A percentile compares a stretch with the other conserved stretches of the same genome.
Conservation (phyloP, 345 rosid species). For the Citrus medica region DNA sequence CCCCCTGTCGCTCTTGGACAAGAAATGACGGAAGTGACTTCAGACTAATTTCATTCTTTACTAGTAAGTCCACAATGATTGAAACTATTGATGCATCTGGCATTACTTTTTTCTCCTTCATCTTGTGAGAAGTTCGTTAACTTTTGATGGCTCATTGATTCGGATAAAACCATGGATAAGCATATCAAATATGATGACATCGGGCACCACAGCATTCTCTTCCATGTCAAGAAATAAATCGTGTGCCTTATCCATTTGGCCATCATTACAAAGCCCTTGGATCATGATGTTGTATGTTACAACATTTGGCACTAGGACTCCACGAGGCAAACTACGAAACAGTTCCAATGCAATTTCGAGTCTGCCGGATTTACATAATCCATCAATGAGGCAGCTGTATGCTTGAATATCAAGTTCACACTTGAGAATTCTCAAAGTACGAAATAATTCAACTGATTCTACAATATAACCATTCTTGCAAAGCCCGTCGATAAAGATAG, state of each 20-base stretch:
- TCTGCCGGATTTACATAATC: not conserved
- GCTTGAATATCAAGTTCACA: not conserved
- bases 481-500: rapidly evolving
- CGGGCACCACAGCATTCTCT: too few relatives aligned
- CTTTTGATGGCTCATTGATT: not conserved
- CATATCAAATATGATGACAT: too few relatives aligned
- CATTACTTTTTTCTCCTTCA: too few relatives aligned
- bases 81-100: too few relatives aligned
- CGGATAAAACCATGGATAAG: not conserved
- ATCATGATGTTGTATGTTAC: not conserved
- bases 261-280: too few relatives aligned
- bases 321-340: not conserved
- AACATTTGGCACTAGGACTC: not conserved
- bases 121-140: not conserved
- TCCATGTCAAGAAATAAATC: not conserved
- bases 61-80: too few relatives aligned
- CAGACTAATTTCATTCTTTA: not conserved
- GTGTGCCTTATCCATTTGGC: too few relatives aligned
- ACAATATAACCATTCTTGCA: too few relatives aligned
- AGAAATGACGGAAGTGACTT: not conserved
- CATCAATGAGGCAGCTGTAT: not conserved
- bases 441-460: too few relatives aligned
- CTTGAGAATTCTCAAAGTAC: too few relatives aligned
- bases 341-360: not conserved
- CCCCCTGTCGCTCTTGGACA: too few relatives aligned